A percentile compares a stretch with the other conserved stretches of the same genome.
These are phyloP conservation scores for Leptodermis oblonga DNA, from an alignment of 257 asterid genomes.

Conservation along the genomic window DNA sequence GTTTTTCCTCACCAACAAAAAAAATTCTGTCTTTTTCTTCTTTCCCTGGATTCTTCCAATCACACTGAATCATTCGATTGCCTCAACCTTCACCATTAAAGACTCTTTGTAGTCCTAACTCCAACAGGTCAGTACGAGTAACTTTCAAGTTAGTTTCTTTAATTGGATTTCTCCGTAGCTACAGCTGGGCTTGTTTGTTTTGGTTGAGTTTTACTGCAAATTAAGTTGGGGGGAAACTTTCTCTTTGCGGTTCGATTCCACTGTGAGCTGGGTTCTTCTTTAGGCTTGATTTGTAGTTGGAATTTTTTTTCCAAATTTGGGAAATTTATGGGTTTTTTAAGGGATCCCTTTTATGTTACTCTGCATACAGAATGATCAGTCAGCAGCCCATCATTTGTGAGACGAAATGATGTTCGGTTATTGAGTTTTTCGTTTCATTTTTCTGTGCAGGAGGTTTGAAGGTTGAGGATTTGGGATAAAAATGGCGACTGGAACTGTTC, in stretches of 20 bases:
- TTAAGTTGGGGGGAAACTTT: neutral
- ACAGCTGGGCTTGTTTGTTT: neutral
- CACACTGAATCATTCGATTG: slow-evolving; percentile 14
- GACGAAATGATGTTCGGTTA: neutral
- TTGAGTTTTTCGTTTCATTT: neutral
- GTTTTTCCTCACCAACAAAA: slow-evolving; percentile 20
- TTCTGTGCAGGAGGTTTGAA: slow-evolving; percentile 8
- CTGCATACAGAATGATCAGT: neutral
- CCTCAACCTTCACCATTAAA: neutral
- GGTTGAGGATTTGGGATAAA: slow-evolving; percentile 28
- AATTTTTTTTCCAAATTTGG: neutral
- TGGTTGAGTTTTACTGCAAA: too few species aligned
- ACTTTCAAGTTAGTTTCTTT: neutral
- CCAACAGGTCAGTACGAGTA: neutral
- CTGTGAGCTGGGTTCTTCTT: slow-evolving; percentile 1
- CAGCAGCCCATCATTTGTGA: neutral
- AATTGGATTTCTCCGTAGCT: neutral
- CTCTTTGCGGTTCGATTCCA: neutral
- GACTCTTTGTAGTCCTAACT: neutral
- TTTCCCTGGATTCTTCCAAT: slow-evolving; percentile 14
- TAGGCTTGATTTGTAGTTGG: neutral
- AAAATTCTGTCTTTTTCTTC: neutral
- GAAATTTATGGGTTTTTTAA: slow-evolving; percentile 2
- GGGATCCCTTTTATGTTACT: slow-evolving; percentile 1
- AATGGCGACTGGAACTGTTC: slow-evolving; percentile 91